Conservation (phyloP, 768 basidiomycete species). For the Pisolithus orientalis region DNA sequence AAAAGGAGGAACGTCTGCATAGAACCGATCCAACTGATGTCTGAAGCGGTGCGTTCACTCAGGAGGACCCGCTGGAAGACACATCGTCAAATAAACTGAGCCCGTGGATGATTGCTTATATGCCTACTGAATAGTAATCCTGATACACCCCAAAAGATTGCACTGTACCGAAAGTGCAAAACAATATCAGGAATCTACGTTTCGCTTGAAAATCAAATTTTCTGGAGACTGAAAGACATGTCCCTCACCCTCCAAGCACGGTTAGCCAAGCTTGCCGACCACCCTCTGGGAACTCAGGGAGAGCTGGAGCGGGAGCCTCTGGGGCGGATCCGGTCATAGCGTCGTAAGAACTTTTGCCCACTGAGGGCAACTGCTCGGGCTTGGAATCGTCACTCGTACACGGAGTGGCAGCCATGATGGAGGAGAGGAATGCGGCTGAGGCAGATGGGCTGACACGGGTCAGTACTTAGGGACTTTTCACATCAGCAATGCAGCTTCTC, state of each 20-base stretch:
- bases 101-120: not conserved
- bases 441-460: not conserved
- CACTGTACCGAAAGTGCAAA: slow-evolving; percentile 44
- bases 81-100: not conserved
- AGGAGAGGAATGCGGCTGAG: not conserved
- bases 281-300: slow-evolving; percentile 37
- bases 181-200: slow-evolving; percentile 35
- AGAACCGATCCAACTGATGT: slow-evolving; percentile 47
- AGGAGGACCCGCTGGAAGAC: slow-evolving; percentile 30
- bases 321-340: not conserved
- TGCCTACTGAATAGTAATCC: slow-evolving; percentile 42
- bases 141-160: slow-evolving; percentile 47
- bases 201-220: not conserved
- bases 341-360: not conserved
- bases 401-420: slow-evolving; percentile 4
- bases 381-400: not conserved
- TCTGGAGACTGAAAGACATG: not conserved
- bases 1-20: slow-evolving; percentile 46
- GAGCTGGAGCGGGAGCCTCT: not conserved
- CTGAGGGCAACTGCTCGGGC: not conserved
- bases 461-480: slow-evolving; percentile 9
- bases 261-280: slow-evolving; percentile 40
- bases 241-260: slow-evolving; percentile 39
- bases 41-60: slow-evolving; percentile 33
- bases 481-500: slow-evolving; percentile 4